Conservation (phyloP, 352 stramenopile genomes). For the Pythium phragmitis region DNA sequence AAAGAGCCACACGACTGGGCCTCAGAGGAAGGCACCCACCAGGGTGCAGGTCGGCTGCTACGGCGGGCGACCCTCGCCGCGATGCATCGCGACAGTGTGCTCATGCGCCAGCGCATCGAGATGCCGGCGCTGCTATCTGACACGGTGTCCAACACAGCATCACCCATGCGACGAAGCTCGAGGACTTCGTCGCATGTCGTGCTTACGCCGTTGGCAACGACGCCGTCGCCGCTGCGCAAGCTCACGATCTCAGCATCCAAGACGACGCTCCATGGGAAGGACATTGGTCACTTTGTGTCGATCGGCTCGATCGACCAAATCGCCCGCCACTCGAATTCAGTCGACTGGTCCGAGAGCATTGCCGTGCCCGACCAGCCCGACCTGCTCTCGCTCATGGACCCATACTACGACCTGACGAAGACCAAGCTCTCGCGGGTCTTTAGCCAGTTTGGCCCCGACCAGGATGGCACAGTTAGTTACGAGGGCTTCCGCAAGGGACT, state of each 20-base stretch:
- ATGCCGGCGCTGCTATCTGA: constrained; percentile 7
- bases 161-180: constrained; percentile 11
- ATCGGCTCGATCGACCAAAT: constrained; percentile 49
- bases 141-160: constrained; percentile 2
- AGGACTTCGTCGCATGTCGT: constrained; percentile 5
- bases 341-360: constrained; percentile 69
- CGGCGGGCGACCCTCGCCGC: constrained; percentile 6
- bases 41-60: constrained; percentile 4
- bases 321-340: constrained; percentile 34
- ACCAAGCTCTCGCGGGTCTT: constrained; percentile 73
- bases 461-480: constrained; percentile 60
- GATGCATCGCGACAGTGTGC: constrained; percentile 15
- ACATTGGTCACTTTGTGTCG: constrained; percentile 62
- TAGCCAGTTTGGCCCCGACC: constrained; percentile 57
- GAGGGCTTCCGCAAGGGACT: constrained; percentile 70
- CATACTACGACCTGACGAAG: constrained; percentile 83
- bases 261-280: constrained; percentile 59
- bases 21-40: constrained; percentile 25
- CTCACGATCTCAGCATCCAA: constrained; percentile 7
- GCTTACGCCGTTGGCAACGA: constrained; percentile 19
- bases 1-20: constrained; percentile 20
- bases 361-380: constrained; percentile 46
- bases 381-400: constrained; percentile 71
- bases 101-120: constrained; percentile 16
- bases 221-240: constrained; percentile 4